Base-by-base conservation (phyloP, 164 flowering plant species). In the Magnolia officinalis region DNA sequence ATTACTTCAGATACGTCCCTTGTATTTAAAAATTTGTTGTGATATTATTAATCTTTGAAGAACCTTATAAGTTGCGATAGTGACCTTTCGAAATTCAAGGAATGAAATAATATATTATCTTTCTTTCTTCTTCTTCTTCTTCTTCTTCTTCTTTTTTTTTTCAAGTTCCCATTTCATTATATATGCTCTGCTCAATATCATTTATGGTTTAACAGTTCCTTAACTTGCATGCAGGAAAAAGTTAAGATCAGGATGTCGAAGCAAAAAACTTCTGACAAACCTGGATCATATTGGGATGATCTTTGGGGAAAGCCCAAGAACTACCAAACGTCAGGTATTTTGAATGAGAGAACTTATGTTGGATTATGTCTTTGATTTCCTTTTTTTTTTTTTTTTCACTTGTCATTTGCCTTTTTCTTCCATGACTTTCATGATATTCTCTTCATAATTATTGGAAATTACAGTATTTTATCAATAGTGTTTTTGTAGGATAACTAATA, bases 281-380 rank as follows among this genome's bases (percentile, higher is more conserved):
- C 82, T 61, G 88, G 82, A 67, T 77, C 91, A 72, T 86, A 85
- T 83, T 96, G 99, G 98, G 79, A 75, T 84, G 82, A 93, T 77
- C 78, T 93, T 31, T 96, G 99, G 98, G 93, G 93, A 72, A 87
- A 82, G 52, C 80, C 89, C 49, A 86, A 82, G 69, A 86, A 86
- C 51, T 74, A 86, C 78, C 72, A 78, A 82, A 87, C 78, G 77
- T 84, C 90, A 84, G 98, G 97, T 93, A 82, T 67, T 75, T 50
- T 52, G 67, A 59, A 13, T 49, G 59, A 24, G 4, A 23, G 68
- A 37, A 37, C 0, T 37, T 37, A 37, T 37, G 45, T 37, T 37
- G 45, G 45, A 37, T 37, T 37, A 26, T 26, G 45, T 37, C 45
- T 37, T 37, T 37, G 45, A 37, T 37, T 37, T 37, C 45, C 45